Percentiles rank a stretch among this genome's conserved stretches.
Evolutionary conservation across 2,329 filamentous ascomycete species (phyloP).

Genomic region (Fusarium subglutinans): DNA sequence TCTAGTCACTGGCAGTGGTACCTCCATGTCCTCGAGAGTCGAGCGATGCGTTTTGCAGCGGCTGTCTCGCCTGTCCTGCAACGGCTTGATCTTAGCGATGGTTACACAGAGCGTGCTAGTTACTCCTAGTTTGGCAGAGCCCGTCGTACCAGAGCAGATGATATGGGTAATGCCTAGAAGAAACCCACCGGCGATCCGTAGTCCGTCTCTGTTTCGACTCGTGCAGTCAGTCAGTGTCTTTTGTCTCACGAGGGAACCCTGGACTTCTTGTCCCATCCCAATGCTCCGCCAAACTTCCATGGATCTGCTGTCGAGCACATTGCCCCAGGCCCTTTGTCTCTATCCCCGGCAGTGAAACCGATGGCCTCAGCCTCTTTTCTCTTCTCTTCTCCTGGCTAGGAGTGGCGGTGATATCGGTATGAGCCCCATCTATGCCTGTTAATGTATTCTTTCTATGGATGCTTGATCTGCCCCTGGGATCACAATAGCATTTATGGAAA

Average conservation of each 20-base stretch:
- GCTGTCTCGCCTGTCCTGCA: constrained; percentile 25
- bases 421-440: constrained; percentile 16
- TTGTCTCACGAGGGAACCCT: neutral
- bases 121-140: constrained; percentile 34
- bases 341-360: constrained; percentile 5
- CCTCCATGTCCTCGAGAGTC: neutral
- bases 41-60: constrained; percentile 14
- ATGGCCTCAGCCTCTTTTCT: constrained; percentile 13
- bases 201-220: constrained; percentile 1
- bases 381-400: neutral
- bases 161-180: constrained; percentile 16
- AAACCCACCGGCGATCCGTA: constrained; percentile 30
- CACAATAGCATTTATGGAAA: neutral
- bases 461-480: constrained; percentile 30
- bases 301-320: constrained; percentile 8
- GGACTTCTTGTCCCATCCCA: constrained; percentile 16
- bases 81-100: constrained; percentile 20
- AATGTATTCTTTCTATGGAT: constrained; percentile 13
- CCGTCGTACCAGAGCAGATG: constrained; percentile 21
- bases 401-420: constrained; percentile 19
- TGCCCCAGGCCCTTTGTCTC: neutral
- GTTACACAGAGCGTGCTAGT: constrained; percentile 40
- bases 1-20: neutral
- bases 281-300: constrained; percentile 10
- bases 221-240: neutral